Evolutionary conservation across 179 eudicot genomes (phyloP), one percentile per base, ranked within the genome.

Genomic region (Silene vulgaris): DNA sequence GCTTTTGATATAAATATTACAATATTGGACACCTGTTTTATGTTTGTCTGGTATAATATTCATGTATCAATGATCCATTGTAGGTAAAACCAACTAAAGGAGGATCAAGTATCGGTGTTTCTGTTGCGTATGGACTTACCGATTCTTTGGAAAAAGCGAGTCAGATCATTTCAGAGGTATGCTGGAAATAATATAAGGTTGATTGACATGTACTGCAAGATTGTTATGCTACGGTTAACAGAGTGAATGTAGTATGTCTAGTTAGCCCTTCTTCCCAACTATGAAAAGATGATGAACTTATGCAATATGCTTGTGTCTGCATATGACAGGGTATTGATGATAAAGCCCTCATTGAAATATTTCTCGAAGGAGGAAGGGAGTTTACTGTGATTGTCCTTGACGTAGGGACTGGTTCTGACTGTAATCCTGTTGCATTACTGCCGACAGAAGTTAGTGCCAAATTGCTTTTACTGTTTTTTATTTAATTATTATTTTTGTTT

Each of bases 71-170:
- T 9, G 45, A 71, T 23, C 57, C 14, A 32, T 77, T 78, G 72
- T 80, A 92, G 98, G 98, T 93, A 17, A 93, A 93, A 83, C 98
- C 98, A 75, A 85, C 94, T 26, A 86, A 85, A 86, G 98, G 96
- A 78, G 98, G 97, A 79, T 93, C 98, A 80, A 93, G 98, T 82
- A 91, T 93, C 40, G 98, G 98, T 75, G 98, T 93, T 62, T 79
- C 83, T 45, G 98, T 93, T 81, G 98, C 95, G 20, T 93, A 93
- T 81, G 98, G 98, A 65, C 91, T 84, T 80, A 62, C 81, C 74
- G 95, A 93, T 86, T 73, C 92, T 73, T 84, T 89, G n/a, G 69
- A 29, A 62, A 93, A 88, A 77, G 95, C 94, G 72, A 82, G 84
- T 48, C 85, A 56, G 61, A 80, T 93, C 7, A 82, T 91, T 77